Percentiles rank a stretch among this genome's conserved stretches.
phyloP scores from a whole-genome alignment of 495 filamentous ascomycete genomes.

The Trichoderma erinaceum region DNA sequence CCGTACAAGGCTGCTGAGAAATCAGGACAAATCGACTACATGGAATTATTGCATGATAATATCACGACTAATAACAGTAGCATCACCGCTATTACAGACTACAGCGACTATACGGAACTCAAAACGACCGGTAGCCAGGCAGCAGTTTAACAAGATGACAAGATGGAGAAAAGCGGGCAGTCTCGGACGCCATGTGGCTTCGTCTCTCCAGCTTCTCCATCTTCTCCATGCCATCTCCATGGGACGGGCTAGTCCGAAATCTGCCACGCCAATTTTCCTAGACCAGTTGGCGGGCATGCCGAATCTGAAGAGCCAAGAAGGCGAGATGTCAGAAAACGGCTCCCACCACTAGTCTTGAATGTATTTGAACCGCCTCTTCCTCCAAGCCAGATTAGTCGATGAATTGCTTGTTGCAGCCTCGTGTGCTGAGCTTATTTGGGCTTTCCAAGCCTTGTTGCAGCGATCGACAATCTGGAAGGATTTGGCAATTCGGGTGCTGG shows the following conservation, averaged over 20 bases:
- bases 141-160: slow-evolving; percentile 6
- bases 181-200: slow-evolving; percentile 3
- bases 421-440: background rate
- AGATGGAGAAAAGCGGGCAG: background rate
- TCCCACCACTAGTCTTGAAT: background rate
- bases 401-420: background rate
- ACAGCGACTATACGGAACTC: background rate
- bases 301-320: background rate
- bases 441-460: background rate
- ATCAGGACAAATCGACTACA: no score
- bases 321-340: background rate
- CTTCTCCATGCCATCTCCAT: background rate
- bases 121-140: background rate
- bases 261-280: background rate
- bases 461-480: background rate
- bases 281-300: background rate
- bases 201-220: slow-evolving; percentile 11
- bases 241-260: background rate
- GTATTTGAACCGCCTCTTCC: background rate
- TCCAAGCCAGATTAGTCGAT: background rate
- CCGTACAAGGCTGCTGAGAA: no score
- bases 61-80: background rate
- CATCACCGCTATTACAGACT: no score
- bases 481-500: no score
- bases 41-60: no score